Evolutionary conservation across 768 basidiomycete species (phyloP), one percentile per base, ranked within the genome.

Genomic region (Suillus fuscotomentosus): DNA sequence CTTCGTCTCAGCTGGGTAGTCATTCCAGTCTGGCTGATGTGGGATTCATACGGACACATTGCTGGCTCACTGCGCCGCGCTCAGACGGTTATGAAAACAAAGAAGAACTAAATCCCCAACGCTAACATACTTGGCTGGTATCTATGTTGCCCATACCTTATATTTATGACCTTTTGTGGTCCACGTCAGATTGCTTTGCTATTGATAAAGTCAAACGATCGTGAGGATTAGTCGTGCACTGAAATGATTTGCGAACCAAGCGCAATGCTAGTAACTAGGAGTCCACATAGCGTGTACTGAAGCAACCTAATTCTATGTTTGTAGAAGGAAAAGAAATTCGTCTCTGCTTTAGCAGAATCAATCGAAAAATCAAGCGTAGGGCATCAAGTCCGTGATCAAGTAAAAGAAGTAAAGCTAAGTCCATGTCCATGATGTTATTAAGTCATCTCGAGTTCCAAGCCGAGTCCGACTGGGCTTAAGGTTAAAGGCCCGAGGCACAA

Each of bases 11-110:
- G 92, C 62, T 95, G 93, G 93, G 92, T 95, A 36, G 70, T 85
- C 55, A 81, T 94, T 67, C 93, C 93, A 2, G 61, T 93, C 24
- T 84, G 83, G 79, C 80, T 95, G 64, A 89, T 95, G 89, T 78
- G 80, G 67, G 88, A 94, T 70, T 92, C 93, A 0, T 95, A 92
- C 66, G 78, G 78, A 4, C 83, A 88, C 65, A 91, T 95, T 62
- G 83, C 89, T 17, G 75, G 78, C 47, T 79, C 88, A 10, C 78
- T 94, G 66, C 86, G 89, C 27, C 63, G 65, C 38, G 68, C 66
- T 15, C 80, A 81, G 63, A 68, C 73, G 17, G 47, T 51, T 27
- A 24, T 69, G 5, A 81, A 77, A 63, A 57, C 71, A 2, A 86
- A 85, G 71, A 76, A 69, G 62, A 68, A 74, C 22, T 83, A 66